Evolutionary conservation across 2,329 filamentous ascomycete genomes (phyloP), one percentile per base, ranked within the genome.

Genomic region (Talaromyces sp.): DNA sequence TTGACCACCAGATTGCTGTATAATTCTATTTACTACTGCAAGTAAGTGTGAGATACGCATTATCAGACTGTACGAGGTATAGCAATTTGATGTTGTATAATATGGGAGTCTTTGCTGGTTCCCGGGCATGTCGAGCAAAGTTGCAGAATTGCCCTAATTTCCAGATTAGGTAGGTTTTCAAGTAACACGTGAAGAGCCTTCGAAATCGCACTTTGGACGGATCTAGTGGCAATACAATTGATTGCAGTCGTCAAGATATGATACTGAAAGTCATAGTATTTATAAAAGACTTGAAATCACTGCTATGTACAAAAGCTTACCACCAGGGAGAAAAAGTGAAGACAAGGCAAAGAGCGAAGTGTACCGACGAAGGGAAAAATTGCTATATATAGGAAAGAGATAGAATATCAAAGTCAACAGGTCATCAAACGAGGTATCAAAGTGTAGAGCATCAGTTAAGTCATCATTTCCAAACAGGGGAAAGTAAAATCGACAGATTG

Each of bases 361-460:
- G 31, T 56, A 56, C 29, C 15, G 29, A 22, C 17, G 51, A 56
- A 34, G 29, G 19, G 8, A 22, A n/a, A 34, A 7, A 56, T 36
- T 34, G 51, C 29, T 36, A 56, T 56, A 56, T 56, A 36, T 54
- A 34, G 17, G 5, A 56, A 22, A 56, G 22, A 56, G 2, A 49
- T 34, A 19, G 29, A 36, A 56, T 17, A 5, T 15, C 51, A 36
- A n/a, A 62, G 51, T 27, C 51, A 59, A n/a, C 15, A 29, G 47
- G 51, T 34, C 36, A 64, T 58, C 59, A 40, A 40, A n/a, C 19
- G n/a, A 56, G 51, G 51, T 56, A 56, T 56, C 51, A 56, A 15
- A 22, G 51, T 8, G 51, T 36, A 36, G 22, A 29, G 15, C 29
- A 54, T 56, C 51, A 56, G 51, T 36, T 36, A n/a, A 36, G 29